Conservation (phyloP, 805 yeast genomes). For the Dipodascopsis uninucleata region DNA sequence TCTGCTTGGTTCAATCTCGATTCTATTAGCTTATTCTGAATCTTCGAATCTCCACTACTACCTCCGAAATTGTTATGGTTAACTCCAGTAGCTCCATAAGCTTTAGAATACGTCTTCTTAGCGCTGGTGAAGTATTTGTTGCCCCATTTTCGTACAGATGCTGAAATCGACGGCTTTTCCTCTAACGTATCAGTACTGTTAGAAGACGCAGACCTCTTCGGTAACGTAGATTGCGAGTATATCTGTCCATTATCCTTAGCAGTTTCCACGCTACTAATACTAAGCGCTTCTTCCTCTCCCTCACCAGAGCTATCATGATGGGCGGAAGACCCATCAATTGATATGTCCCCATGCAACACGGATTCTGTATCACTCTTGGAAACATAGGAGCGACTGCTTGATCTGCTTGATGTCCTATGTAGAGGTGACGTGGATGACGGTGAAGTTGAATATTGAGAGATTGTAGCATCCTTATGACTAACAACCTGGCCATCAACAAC, state of each 20-base stretch:
- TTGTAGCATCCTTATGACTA: slow-evolving; percentile 8
- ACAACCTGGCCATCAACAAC: slow-evolving; percentile 25
- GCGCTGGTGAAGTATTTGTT: slow-evolving; percentile 22
- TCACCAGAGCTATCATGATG: no score
- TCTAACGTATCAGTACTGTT: slow-evolving; percentile 1
- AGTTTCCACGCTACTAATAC: slow-evolving; percentile 11
- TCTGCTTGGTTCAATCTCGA: slow-evolving; percentile 17
- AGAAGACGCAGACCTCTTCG: slow-evolving; percentile 5
- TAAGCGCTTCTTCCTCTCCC: slow-evolving; percentile 7
- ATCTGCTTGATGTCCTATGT: slow-evolving; percentile 19
- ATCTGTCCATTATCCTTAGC: slow-evolving; percentile 3
- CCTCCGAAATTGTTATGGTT: background rate
- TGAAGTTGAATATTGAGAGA: slow-evolving; percentile 7
- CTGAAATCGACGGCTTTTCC: slow-evolving; percentile 19
- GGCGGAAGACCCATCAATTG: no score
- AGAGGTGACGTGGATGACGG: slow-evolving; percentile 12
- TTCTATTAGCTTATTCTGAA: slow-evolving; percentile 22
- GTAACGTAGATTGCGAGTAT: slow-evolving; percentile 2
- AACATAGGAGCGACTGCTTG: slow-evolving; percentile 18
- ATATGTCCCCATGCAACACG: no score
- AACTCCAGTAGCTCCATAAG: slow-evolving; percentile 8
- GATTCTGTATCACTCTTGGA: slow-evolving; percentile 2
- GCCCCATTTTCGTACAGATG: slow-evolving; percentile 25
- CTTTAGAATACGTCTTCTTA: slow-evolving; percentile 18
- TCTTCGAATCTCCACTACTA: slow-evolving; percentile 16